Conservation (phyloP, 148 eudicot species). For the Nepenthes mirabilis region DNA sequence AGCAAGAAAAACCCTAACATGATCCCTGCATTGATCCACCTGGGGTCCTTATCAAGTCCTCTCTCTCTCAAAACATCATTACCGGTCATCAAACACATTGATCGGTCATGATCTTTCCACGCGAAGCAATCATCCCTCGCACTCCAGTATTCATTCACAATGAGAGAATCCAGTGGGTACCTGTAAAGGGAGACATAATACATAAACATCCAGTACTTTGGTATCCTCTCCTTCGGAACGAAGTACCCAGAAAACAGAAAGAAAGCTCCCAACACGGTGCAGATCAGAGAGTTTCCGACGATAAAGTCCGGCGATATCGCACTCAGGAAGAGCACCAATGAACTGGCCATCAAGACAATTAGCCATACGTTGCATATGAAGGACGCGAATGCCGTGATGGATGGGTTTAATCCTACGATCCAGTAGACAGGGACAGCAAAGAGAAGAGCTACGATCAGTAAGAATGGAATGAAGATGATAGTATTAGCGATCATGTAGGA, state of each 20-base stretch:
- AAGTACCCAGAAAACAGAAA: constrained; percentile 88
- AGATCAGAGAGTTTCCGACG: constrained; percentile 85
- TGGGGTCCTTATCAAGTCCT: constrained; percentile 67
- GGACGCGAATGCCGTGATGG: constrained; percentile 46
- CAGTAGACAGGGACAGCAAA: constrained; percentile 75
- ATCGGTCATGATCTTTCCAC: constrained; percentile 12
- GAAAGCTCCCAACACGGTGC: constrained; percentile 78
- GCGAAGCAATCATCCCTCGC: constrained; percentile 54
- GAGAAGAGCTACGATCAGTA: constrained; percentile 53
- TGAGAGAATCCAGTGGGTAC: constrained; percentile 70
- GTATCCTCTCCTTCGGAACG: constrained; percentile 74
- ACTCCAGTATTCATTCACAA: constrained; percentile 85
- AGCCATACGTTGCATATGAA: constrained; percentile 67
- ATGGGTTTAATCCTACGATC: constrained; percentile 82
- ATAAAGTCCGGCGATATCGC: constrained; percentile 74
- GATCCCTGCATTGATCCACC: constrained; percentile 81
- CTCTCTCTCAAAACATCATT: constrained; percentile 52
- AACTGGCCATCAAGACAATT: constrained; percentile 91
- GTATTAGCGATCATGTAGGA: constrained; percentile 88
- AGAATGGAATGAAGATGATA: constrained; percentile 71
- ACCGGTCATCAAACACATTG: constrained; percentile 53
- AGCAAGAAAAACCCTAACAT: constrained; percentile 79
- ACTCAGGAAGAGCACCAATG: constrained; percentile 76
- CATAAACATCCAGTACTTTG: constrained; percentile 93
- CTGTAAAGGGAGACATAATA: constrained; percentile 80